Evolutionary conservation across 345 rosid species (phyloP).

Genomic region (Aquilaria sinensis): DNA sequence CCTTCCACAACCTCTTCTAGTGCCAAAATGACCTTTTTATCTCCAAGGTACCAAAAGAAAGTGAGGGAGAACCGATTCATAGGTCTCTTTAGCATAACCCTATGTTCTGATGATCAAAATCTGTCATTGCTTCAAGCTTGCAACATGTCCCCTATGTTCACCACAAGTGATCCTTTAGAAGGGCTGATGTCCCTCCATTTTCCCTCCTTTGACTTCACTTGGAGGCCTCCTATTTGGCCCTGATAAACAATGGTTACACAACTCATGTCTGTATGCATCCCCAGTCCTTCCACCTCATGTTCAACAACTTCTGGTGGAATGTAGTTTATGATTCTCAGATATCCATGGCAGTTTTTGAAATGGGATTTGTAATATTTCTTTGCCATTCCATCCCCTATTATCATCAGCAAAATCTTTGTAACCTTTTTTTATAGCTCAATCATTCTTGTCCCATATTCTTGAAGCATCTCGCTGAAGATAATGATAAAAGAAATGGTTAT

Average conservation of each 20-base stretch:
- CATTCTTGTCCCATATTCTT: slow-evolving; percentile 33
- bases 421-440: slow-evolving; percentile 24
- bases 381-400: slow-evolving; percentile 20
- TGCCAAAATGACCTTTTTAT: slow-evolving; percentile 28
- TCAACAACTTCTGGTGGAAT: slow-evolving; percentile 17
- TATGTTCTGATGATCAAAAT: slow-evolving; percentile 31
- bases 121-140: slow-evolving; percentile 43
- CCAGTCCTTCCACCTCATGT: slow-evolving; percentile 32
- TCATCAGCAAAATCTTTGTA: slow-evolving; percentile 18
- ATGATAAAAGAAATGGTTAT: neutral
- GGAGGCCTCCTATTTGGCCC: slow-evolving; percentile 32
- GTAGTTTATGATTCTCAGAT: slow-evolving; percentile 34
- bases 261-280: slow-evolving; percentile 46
- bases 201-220: slow-evolving; percentile 35
- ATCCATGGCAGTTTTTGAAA: slow-evolving; percentile 34
- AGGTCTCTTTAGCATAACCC: slow-evolving; percentile 23
- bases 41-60: slow-evolving; percentile 40
- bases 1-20: slow-evolving; percentile 28
- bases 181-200: slow-evolving; percentile 38
- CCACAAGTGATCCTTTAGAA: slow-evolving; percentile 27
- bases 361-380: slow-evolving; percentile 21
- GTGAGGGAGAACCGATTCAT: slow-evolving; percentile 27
- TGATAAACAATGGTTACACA: slow-evolving; percentile 35
- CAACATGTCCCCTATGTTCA: slow-evolving; percentile 38
- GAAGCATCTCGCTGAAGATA: slow-evolving; percentile 14